Base-by-base conservation (phyloP, 1,284 basidiomycete species). In the Hypsizygus ulmarius region DNA sequence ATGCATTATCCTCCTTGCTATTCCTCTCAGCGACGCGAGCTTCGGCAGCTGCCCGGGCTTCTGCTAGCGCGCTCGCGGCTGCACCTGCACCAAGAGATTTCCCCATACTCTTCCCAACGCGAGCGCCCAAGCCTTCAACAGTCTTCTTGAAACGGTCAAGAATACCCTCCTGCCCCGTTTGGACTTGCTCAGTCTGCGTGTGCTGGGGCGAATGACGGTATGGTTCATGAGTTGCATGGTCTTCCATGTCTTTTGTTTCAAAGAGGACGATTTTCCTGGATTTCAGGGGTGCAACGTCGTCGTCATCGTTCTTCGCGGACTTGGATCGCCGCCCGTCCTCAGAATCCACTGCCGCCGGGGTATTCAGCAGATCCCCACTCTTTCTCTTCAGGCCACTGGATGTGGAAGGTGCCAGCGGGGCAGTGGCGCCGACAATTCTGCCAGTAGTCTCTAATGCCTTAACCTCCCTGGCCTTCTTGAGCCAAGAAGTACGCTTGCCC, bases 401-500 rank as follows among this genome's bases (percentile, higher is more conserved):
- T 32, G 59, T 33, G 8, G 34, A 25, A 15, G 30, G 29, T 29
- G 33, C 41, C 32, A 45, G 33, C 25, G 53, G 44, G 3, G 54
- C 58, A 33, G 61, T 45, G 27, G 61, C 56, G 45, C 57, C 67
- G 3, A 66, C 53, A 40, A 76, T 75, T 59, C 75, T 78, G 3
- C 60, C 62, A 10, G 72, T 71, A 28, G 67, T 71, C 56, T 87
- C 87, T 58, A 83, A 64, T 3, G 85, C 84, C 56, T 88, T 89
- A 16, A 75, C 82, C 60, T 89, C 87, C 35, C 86, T 75, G 10
- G 82, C 84, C 57, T 86, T 87, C 61, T 78, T 79, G 47, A 90
- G 63, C 87, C 88, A 90, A 0, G 87, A 90, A 10, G 84, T 82
- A 19, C 87, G 78, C 57, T 86, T 87, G 3, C 77, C 78, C 9